Conservation (phyloP, 2,329 filamentous ascomycete species). For the Ceratocystis albifundus region DNA sequence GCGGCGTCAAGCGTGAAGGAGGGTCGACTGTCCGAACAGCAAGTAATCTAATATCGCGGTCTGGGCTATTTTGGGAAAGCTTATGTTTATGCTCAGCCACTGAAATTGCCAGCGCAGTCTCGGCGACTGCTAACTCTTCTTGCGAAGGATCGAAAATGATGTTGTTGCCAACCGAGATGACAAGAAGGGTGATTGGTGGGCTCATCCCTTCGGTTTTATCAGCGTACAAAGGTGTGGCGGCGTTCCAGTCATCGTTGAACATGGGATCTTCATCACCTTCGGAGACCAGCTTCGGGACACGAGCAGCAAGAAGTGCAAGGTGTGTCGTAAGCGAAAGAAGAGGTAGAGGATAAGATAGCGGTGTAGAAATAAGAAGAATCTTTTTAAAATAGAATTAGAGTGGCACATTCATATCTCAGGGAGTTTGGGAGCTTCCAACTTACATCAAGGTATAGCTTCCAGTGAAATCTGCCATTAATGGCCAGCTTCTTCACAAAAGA, state of each 20-base stretch:
- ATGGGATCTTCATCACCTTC: slow-evolving; percentile 90
- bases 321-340: slow-evolving; percentile 88
- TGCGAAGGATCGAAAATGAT: slow-evolving; percentile 87
- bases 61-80: slow-evolving; percentile 30
- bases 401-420: not conserved
- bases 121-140: slow-evolving; percentile 87
- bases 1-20: slow-evolving; percentile 59
- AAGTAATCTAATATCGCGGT: slow-evolving; percentile 47
- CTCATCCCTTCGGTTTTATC: slow-evolving; percentile 34
- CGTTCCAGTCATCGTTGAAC: slow-evolving; percentile 96
- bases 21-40: slow-evolving; percentile 64
- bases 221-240: slow-evolving; percentile 65
- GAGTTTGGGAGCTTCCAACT: slow-evolving; percentile 30
- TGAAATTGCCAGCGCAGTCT: slow-evolving; percentile 76
- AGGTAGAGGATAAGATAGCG: slow-evolving; percentile 83
- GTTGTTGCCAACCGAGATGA: slow-evolving; percentile 74
- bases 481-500: slow-evolving; percentile 59
- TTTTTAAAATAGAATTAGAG: slow-evolving; percentile 32
- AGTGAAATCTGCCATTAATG: slow-evolving; percentile 89
- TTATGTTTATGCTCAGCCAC: slow-evolving; percentile 42
- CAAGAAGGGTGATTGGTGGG: slow-evolving; percentile 81
- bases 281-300: slow-evolving; percentile 72
- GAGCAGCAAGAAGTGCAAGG: slow-evolving; percentile 78
- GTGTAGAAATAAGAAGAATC: slow-evolving; percentile 88
- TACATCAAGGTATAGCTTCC: slow-evolving; percentile 92